Base-by-base conservation (phyloP, 345 rosid species). In the Syzygium grande region DNA sequence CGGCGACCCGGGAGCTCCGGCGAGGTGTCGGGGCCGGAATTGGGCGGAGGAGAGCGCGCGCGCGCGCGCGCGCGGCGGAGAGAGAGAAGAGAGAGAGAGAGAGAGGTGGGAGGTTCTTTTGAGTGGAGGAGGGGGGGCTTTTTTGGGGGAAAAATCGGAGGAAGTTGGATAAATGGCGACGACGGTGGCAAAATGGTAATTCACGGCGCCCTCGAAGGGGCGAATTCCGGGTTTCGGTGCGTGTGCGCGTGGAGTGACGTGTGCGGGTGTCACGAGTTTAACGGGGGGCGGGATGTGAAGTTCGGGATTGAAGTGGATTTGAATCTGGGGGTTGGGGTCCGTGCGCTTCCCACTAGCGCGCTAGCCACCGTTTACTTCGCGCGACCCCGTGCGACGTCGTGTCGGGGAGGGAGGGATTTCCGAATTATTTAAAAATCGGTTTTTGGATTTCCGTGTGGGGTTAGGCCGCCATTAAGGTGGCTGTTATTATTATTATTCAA, bases 201-300 rank as follows among this genome's bases (percentile, higher is more conserved):
- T 63, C 9, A 27, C 4, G 21, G 3, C 46, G 7, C 46, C 46
- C 46, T 43, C 7, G 46, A 43, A 43, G 46, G 46, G 46, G 46
- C 46, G 46, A 43, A 43, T 43, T 6, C 46, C 46, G 46, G 7
- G 46, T 1, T 43, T 43, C 6, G 0, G 46, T 6, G 46, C 7
- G 46, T 5, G 46, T 1, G 46, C 38, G 38, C 38, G 46, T 6
- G 7, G 46, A 43, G 46, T 6, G 46, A 43, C 6, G 46, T 43
- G 46, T 43, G 46, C 1, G 46, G 5, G 46, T 16, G 46, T 90
- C 91, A 84, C 88, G 92, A 88, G 89, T 89, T 83, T 85, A 88
- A 90, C 58, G 2, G 2, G 49, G 51, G 49, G 23, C 59, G 90
- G 96, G 94, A 93, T 87, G 89, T 88, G 54, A 90, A 88, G 84